Base-by-base conservation (phyloP, 164 flowering plant genomes). In the Umbilicus rupestris region DNA sequence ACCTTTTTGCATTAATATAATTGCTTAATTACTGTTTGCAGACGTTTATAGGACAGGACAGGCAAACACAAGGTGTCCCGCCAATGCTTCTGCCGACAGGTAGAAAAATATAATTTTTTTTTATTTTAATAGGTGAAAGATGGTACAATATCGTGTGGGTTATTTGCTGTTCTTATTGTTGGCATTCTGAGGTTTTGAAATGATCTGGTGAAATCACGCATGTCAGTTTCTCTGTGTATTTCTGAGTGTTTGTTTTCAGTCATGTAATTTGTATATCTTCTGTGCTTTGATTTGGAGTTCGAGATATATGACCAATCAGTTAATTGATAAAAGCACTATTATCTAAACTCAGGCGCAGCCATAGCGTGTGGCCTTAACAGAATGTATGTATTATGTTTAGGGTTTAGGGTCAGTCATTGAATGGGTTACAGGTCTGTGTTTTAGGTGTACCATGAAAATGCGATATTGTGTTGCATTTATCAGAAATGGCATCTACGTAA, bases 121-220 rank as follows among this genome's bases (percentile, higher is more conserved):
- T 31, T 55, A 24, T 45, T 60, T 29, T 46, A 49, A 37, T 58
- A 15, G 69, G 69, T 73, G 37, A 39, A 10, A 12, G 47, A 44
- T 44, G 47, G 47, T 9, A 15, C 5, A 16, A 15, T 44, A 19
- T 17, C 20, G 15, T 67, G 62, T n/a, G 37, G 20, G 35, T 55
- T 20, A 16, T 58, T 47, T 4, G 22, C 6, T 19, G 22, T 47
- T n/a, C 19, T 19, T 6, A 24, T n/a, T 47, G 19, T 47, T 16
- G 52, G 52, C 52, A 47, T 47, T 47, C 6, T 47, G 52, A n/a
- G 52, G 52, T 47, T 47, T 19, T 47, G 52, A 50, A 20, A 50
- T 50, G 57, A 50, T 50, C 14, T 12, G 7, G 60, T 11, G 12
- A 28, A 55, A 29, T 12, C 5, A 24, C 10, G 30, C 30, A 12